phyloP scores from a whole-genome alignment of 768 basidiomycete species.

The Goffeauzyma gilvescens region DNA sequence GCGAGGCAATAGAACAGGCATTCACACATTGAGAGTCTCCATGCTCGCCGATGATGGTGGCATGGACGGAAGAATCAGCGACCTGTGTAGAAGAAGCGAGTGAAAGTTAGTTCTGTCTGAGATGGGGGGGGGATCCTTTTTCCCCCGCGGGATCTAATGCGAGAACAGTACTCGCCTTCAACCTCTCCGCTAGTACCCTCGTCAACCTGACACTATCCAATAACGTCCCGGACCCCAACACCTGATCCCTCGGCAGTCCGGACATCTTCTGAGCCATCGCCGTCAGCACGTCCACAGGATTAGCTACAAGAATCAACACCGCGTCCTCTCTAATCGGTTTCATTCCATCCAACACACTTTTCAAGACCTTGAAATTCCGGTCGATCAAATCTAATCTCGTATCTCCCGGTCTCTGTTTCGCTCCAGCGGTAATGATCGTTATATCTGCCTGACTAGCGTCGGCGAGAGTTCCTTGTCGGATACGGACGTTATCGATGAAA shows the following conservation, averaged over 20 bases:
- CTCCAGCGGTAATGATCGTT: slow-evolving; percentile 7
- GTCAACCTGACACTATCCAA: slow-evolving; percentile 6
- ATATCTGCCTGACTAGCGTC: slow-evolving; percentile 1
- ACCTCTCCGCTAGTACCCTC: slow-evolving; percentile 1
- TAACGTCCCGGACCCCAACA: slow-evolving; percentile 3
- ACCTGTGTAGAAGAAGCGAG: not conserved
- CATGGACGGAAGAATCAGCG: slow-evolving; percentile 2
- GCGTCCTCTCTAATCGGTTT: slow-evolving; percentile 5
- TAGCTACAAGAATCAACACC: slow-evolving; percentile 4
- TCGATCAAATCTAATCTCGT: slow-evolving; percentile 5
- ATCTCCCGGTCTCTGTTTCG: slow-evolving; percentile 5
- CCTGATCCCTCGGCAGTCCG: slow-evolving; percentile 3
- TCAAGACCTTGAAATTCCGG: slow-evolving; percentile 7
- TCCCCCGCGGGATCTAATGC: not conserved
- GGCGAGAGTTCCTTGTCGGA: slow-evolving; percentile 4
- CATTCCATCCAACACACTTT: slow-evolving; percentile 6
- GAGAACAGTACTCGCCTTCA: not conserved
- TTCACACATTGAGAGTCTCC: slow-evolving; percentile 7
- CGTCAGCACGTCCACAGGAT: slow-evolving; percentile 7
- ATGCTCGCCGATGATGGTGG: slow-evolving; percentile 4
- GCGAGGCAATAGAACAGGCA: not conserved
- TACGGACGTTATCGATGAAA: slow-evolving; percentile 9
- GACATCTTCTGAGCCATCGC: slow-evolving; percentile 7
- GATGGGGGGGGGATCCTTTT: too few relatives aligned
- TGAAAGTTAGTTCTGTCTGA: too few relatives aligned